These are phyloP conservation scores for Oryza punctata DNA, from an alignment of 176 grass and related monocot species.

Conservation along the genomic window DNA sequence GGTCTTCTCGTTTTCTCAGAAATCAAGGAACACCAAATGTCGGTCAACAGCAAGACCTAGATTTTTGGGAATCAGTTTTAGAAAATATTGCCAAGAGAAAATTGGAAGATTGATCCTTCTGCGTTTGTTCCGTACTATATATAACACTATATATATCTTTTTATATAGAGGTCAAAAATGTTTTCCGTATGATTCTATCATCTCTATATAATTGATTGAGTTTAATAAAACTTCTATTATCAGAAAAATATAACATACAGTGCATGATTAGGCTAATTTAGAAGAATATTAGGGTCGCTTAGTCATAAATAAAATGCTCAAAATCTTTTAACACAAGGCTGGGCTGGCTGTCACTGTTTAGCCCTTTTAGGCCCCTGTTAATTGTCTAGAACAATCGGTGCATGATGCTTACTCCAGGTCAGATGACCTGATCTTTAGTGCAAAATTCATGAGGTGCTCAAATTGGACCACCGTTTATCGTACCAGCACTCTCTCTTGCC, in stretches of 20 bases:
- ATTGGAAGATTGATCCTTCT: not conserved
- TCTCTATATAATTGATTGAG: too few relatives aligned
- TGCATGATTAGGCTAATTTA: not conserved
- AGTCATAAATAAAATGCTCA: constrained; percentile 1
- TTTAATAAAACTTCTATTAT: too few relatives aligned
- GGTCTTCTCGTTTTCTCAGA: constrained; percentile 11
- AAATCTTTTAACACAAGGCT: not conserved
- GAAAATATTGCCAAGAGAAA: not conserved
- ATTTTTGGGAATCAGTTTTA: not conserved
- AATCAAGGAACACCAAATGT: not conserved
- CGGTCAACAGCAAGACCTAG: constrained; percentile 17
- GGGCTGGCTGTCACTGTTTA: constrained; percentile 1
- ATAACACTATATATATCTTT: too few relatives aligned
- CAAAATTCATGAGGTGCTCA: not conserved
- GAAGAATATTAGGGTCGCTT: not conserved
- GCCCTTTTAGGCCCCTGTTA: not conserved
- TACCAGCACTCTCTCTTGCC: not conserved
- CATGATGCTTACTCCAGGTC: not conserved
- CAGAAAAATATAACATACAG: too few relatives aligned
- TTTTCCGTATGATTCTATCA: too few relatives aligned
- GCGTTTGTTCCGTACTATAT: not conserved
- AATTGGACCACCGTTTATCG: not conserved
- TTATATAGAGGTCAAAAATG: too few relatives aligned
- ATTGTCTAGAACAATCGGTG: constrained; percentile 22
- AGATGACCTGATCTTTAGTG: not conserved